Conservation (phyloP, 2,329 filamentous ascomycete species). For the Corynespora cassiicola region DNA sequence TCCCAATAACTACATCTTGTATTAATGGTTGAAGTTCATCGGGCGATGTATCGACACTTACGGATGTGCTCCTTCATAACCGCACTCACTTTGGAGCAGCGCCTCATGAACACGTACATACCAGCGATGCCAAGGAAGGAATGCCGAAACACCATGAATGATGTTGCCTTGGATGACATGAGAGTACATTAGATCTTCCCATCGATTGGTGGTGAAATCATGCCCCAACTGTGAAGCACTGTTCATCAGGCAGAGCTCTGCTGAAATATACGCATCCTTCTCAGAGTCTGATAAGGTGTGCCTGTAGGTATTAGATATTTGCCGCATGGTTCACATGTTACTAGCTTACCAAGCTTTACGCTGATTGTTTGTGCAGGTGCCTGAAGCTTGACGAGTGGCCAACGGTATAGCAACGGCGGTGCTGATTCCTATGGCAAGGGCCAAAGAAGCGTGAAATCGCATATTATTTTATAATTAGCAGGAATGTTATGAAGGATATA, state of each 20-base stretch:
- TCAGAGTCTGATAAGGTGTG: constrained; percentile 4
- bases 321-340: too few relatives aligned
- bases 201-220: constrained; percentile 5
- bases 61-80: too few relatives aligned
- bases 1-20: constrained; percentile 10
- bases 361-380: too few relatives aligned
- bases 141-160: constrained; percentile 6
- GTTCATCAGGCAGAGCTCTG: constrained; percentile 11
- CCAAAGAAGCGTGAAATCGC: too few relatives aligned
- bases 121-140: too few relatives aligned
- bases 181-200: constrained; percentile 8
- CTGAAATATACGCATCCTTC: constrained; percentile 10
- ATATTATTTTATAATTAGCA: too few relatives aligned
- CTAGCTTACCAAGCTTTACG: too few relatives aligned
- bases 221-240: constrained; percentile 4
- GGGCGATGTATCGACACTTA: constrained; percentile 2
- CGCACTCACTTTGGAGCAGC: constrained; percentile 2
- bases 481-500: too few relatives aligned
- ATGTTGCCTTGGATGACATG: constrained; percentile 6
- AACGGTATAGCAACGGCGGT: too few relatives aligned
- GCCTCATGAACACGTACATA: constrained; percentile 2
- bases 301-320: too few relatives aligned
- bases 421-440: too few relatives aligned
- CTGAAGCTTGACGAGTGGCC: too few relatives aligned
- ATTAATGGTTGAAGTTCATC: neutral